Conservation (phyloP, 1,139 yeast genomes). For the Nakaseomyces bracarensis region DNA sequence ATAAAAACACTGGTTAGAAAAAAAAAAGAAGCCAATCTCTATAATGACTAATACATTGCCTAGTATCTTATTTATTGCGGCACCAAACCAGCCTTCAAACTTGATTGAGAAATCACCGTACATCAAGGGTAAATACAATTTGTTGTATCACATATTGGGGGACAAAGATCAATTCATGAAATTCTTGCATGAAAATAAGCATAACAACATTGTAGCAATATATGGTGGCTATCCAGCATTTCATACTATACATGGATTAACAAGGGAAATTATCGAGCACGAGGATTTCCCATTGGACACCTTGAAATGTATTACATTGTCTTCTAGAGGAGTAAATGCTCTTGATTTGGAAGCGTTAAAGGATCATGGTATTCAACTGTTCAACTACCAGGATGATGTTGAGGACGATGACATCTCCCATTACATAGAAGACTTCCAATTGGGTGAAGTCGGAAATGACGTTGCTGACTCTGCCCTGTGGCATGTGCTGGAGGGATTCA, state of each 20-base stretch:
- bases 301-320: slow-evolving; percentile 23
- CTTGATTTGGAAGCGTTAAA: slow-evolving; percentile 23
- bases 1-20: not conserved
- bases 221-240: slow-evolving; percentile 30
- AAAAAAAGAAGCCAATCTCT: not conserved
- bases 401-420: slow-evolving; percentile 8
- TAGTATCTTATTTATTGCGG: slow-evolving; percentile 17
- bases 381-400: slow-evolving; percentile 23
- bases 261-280: slow-evolving; percentile 21
- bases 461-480: slow-evolving; percentile 78
- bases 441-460: slow-evolving; percentile 36
- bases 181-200: slow-evolving; percentile 16
- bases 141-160: slow-evolving; percentile 13
- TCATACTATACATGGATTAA: slow-evolving; percentile 25
- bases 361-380: slow-evolving; percentile 18
- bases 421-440: slow-evolving; percentile 10
- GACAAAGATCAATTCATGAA: slow-evolving; percentile 17
- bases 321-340: slow-evolving; percentile 28
- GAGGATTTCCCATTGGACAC: slow-evolving; percentile 18
- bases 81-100: slow-evolving; percentile 16
- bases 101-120: slow-evolving; percentile 10
- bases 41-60: slow-evolving; percentile 4
- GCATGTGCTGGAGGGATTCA: slow-evolving; percentile 55
- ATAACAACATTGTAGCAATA: slow-evolving; percentile 21
- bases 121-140: slow-evolving; percentile 13